Evolutionary conservation across 2,329 filamentous ascomycete species (phyloP), one percentile per base, ranked within the genome.

Genomic region (Cryphonectria radicalis): DNA sequence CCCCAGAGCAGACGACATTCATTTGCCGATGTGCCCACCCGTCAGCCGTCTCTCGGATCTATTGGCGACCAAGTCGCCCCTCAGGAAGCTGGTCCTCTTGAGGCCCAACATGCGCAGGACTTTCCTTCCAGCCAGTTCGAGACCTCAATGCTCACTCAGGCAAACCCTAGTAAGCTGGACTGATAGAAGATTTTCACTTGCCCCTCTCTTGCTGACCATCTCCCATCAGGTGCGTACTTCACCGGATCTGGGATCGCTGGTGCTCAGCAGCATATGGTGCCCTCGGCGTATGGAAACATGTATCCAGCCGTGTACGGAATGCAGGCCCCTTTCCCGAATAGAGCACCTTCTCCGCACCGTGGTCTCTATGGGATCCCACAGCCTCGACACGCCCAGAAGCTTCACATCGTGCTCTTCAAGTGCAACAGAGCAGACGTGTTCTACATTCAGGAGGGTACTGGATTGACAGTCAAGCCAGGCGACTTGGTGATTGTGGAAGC

Each of bases 401-500:
- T 97, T 11, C 95, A 95, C 80, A 92, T 99, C 68, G 95, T 99
- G 22, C 90, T 95, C 8, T 99, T 99, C 88, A 99, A 99, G 81
- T 98, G 95, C 79, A 94, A 93, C 50, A 89, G 96, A 73, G 95
- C 95, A 53, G 96, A 98, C 78, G 93, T 98, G 13, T 99, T 98
- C 80, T 98, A 97, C 81, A 94, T 98, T 46, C 95, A 97, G 80
- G 95, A 98, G 80, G 95, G 95, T 73, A 98, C 95, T 7, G 96
- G 96, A 3, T 86, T 99, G 43, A 92, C 93, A 28, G 92, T 98
- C 68, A 96, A 95, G 77, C 91, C 92, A 25, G 96, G 96, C 43
- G 96, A 99, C 79, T 86, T 98, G 67, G 97, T 99, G 73, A 98
- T 99, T 75, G 95, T 98, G 25, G 96, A 99, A 82, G 96, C 96